phyloP scores from a whole-genome alignment of 352 stramenopile species.

The Pythium chondricola region DNA sequence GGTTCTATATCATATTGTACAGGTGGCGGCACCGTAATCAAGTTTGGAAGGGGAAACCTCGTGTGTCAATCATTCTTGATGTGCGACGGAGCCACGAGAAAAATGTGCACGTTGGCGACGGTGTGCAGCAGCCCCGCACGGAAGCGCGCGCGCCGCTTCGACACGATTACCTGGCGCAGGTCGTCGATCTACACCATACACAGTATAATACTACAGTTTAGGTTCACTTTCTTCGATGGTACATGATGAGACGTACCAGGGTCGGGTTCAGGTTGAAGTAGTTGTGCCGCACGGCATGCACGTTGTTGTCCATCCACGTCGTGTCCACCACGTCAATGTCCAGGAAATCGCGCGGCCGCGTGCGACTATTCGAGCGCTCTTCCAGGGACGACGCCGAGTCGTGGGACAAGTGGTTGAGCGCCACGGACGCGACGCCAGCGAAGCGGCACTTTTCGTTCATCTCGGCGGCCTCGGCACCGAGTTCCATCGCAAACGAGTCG shows the following conservation, averaged over 20 bases:
- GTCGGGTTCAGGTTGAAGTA: conserved; percentile 58
- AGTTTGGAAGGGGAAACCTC: too few relatives aligned
- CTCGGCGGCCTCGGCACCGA: conserved; percentile 4
- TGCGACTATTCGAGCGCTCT: neutral
- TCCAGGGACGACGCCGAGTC: conserved; percentile 1
- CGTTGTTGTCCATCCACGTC: conserved; percentile 59
- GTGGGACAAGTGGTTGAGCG: conserved; percentile 1
- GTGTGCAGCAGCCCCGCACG: conserved; percentile 24
- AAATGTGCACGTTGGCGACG: conserved; percentile 30
- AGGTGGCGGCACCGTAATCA: too few relatives aligned
- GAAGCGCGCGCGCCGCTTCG: conserved; percentile 17
- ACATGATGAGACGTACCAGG: conserved; percentile 20
- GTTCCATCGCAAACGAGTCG: neutral
- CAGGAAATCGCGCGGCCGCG: conserved; percentile 21
- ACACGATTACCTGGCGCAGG: conserved; percentile 23
- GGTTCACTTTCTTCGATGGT: neutral
- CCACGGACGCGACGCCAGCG: neutral
- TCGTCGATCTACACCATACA: conserved; percentile 15
- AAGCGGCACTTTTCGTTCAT: conserved; percentile 9
- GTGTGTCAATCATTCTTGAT: conserved; percentile 13
- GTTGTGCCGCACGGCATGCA: conserved; percentile 42
- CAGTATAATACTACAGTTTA: neutral
- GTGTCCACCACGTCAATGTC: conserved; percentile 70
- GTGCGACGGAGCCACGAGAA: conserved; percentile 19
- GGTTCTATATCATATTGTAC: neutral